These are phyloP conservation scores for Phytophthora lateralis DNA, from an alignment of 352 stramenopile genomes.

Conservation along the genomic window DNA sequence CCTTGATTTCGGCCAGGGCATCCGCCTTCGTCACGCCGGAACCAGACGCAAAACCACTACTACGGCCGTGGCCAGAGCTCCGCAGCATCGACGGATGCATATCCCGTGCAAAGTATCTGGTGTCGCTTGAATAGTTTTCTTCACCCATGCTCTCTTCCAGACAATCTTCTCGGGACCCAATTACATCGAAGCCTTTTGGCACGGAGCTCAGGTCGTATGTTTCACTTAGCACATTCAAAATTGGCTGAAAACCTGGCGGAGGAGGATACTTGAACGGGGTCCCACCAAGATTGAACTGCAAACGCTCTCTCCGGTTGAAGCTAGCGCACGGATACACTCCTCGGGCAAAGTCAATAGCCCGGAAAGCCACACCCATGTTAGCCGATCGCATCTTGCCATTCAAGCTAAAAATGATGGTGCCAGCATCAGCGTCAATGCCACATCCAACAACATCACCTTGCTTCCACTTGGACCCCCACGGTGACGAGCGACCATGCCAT, in stretches of 20 bases:
- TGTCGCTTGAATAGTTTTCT: constrained; percentile 82
- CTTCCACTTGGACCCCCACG: constrained; percentile 92
- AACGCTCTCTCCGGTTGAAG: constrained; percentile 85
- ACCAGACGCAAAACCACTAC: constrained; percentile 43
- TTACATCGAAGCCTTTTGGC: constrained; percentile 74
- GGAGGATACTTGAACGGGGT: constrained; percentile 77
- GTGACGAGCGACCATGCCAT: constrained; percentile 89
- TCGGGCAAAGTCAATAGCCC: constrained; percentile 78
- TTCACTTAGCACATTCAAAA: constrained; percentile 70
- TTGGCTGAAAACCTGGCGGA: constrained; percentile 79
- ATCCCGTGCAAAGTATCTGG: constrained; percentile 80
- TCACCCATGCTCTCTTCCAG: constrained; percentile 86
- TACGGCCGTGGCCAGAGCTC: constrained; percentile 51
- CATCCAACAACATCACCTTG: constrained; percentile 92
- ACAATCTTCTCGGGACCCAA: constrained; percentile 82
- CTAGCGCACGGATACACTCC: constrained; percentile 88
- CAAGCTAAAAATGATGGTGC: constrained; percentile 91
- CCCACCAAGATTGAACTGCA: constrained; percentile 90
- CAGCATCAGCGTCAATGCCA: constrained; percentile 85
- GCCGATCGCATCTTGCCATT: constrained; percentile 90
- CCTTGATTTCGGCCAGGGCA: constrained; percentile 74
- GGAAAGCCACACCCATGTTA: constrained; percentile 89
- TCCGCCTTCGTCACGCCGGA: constrained; percentile 63
- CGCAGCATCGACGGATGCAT: constrained; percentile 77
- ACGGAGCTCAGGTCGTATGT: constrained; percentile 48